These are phyloP conservation scores for Coniochaeta sp. DNA, from an alignment of 2,329 filamentous ascomycete genomes.

Conservation along the genomic window DNA sequence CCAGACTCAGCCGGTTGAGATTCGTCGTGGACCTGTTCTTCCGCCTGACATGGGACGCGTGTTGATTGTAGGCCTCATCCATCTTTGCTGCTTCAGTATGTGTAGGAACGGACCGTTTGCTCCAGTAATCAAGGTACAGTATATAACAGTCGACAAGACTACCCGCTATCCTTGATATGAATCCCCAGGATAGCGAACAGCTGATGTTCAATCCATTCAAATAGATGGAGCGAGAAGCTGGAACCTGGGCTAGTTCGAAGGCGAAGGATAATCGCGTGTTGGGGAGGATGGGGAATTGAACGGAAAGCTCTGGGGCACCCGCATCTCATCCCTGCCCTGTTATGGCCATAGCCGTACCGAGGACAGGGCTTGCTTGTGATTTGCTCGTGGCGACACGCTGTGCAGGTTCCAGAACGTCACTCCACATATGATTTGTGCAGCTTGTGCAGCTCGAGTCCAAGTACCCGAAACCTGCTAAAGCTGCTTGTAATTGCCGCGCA, in stretches of 20 bases:
- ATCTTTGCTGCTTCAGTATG: slow-evolving; percentile 24
- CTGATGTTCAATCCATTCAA: neutral
- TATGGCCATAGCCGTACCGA: neutral
- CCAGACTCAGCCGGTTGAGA: slow-evolving; percentile 53
- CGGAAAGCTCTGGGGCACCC: slow-evolving; percentile 1
- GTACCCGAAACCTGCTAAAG: neutral
- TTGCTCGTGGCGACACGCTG: neutral
- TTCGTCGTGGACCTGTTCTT: slow-evolving; percentile 53
- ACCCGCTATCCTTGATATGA: neutral
- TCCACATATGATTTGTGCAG: neutral
- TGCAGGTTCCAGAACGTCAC: neutral
- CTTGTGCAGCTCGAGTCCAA: neutral
- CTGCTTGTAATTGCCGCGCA: neutral
- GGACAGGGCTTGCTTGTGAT: slow-evolving; percentile 2
- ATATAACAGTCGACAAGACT: neutral
- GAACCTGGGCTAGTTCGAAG: neutral
- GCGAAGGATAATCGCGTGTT: slow-evolving; percentile 2
- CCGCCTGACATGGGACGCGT: slow-evolving; percentile 47
- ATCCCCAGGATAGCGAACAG: neutral
- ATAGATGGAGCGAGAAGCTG: neutral
- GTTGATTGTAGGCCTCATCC: slow-evolving; percentile 56
- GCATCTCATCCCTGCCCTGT: neutral
- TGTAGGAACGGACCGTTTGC: neutral
- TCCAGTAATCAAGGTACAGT: neutral
- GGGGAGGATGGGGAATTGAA: neutral